Base-by-base conservation (phyloP, 202 grass and related monocot genomes). In the Zoysia matrella region DNA sequence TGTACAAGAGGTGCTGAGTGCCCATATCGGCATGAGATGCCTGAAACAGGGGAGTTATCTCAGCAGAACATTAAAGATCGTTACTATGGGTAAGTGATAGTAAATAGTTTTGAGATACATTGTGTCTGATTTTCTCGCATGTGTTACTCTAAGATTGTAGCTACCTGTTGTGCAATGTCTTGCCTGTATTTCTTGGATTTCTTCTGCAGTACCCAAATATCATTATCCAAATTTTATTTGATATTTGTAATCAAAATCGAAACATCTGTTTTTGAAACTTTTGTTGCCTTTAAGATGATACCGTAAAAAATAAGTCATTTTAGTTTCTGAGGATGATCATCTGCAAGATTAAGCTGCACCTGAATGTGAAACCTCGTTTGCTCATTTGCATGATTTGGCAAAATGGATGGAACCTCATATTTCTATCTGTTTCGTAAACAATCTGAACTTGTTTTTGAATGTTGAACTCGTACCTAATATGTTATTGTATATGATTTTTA, bases 41-140 rank as follows among this genome's bases (percentile, higher is more conserved):
- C 96, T 87, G 96, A 93, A 86, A 98, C 92, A 5, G 96, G 96
- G 36, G 96, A 98, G 81, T 83, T 98, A 73, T 98, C 96, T 80
- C 96, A 98, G 73, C 96, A 95, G 82, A 98, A 98, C 72, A 98
- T 98, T 51, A 98, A 98, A 84, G 96, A 98, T 83, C 93, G 96
- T 50, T 98, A 98, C 72, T 98, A 98, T 42, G 96, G 96, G 96
- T 98, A 98, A 70, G 87, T 86, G 15, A 65, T 15, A 30, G 44
- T 78, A 11, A 49, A 44, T 54, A 7, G 49, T 39, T 83, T 60
- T 77, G 10, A 77, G n/a, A 58, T 82, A 3, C 18, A 54, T 56
- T 8, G 12, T 89, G 4, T n/a, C 42, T 71, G 52, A 73, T 42
- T 43, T 52, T 57, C 5, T 48, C 60, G 36, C 45, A 8, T 22